phyloP scores from a whole-genome alignment of 306 rosid species.

The Delonix regia region DNA sequence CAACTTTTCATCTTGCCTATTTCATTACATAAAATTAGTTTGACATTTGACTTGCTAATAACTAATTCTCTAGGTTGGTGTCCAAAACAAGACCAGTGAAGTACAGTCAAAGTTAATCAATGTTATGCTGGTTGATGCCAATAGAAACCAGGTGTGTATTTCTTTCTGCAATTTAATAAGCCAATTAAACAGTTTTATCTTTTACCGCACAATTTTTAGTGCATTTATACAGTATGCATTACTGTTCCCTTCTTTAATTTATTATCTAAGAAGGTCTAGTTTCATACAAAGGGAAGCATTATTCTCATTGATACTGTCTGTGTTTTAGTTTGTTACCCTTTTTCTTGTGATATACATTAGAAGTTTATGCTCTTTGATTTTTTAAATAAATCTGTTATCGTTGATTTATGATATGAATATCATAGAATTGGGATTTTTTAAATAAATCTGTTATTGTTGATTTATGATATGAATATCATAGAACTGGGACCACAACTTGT shows the following conservation, averaged over 20 bases:
- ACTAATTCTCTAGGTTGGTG: conserved; percentile 78
- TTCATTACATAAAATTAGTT: conserved; percentile 8
- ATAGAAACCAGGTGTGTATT: conserved; percentile 80
- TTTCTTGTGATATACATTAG: conserved; percentile 13
- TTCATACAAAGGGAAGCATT: conserved; percentile 2
- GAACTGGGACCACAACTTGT: no score
- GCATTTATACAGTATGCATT: conserved; percentile 1
- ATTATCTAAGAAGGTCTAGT: not conserved
- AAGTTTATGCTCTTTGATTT: not conserved
- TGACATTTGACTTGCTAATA: conserved; percentile 31
- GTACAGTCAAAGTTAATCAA: conserved; percentile 81
- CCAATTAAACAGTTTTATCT: not conserved
- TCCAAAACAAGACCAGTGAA: conserved; percentile 81
- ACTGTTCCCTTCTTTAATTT: not conserved
- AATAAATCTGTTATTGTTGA: no score
- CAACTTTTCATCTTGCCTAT: conserved; percentile 11
- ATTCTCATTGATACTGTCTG: not conserved
- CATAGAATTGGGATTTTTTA: no score
- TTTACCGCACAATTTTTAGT: not conserved
- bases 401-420: no score
- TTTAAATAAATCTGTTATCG: not conserved
- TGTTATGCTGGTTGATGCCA: conserved; percentile 72
- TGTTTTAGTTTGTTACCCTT: no score
- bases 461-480: no score
- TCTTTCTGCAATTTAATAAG: conserved; percentile 31